A percentile compares a stretch with the other conserved stretches of the same genome.
Evolutionary conservation across 2,329 filamentous ascomycete species (phyloP).

Genomic region (Claviceps capensis): DNA sequence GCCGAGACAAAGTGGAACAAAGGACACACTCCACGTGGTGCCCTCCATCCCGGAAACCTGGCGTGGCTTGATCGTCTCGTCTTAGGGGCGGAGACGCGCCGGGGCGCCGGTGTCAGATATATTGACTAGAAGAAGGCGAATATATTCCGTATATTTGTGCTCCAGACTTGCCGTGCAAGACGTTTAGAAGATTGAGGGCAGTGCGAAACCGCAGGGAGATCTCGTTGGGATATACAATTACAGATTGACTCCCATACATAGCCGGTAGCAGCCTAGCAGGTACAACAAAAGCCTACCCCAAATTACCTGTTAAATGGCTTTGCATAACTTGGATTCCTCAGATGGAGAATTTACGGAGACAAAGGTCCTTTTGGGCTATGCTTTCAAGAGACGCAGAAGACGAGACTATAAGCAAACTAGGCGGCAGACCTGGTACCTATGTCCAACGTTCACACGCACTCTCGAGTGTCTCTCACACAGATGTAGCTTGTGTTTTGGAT

Average conservation of each 20-base stretch:
- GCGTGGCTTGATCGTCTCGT: not conserved
- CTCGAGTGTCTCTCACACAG: no score
- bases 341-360: slow-evolving; percentile 64
- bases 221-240: no score
- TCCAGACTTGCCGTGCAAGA: not conserved
- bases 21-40: not conserved
- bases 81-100: no score
- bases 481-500: no score
- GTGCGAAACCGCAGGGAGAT: no score
- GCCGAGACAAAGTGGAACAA: not conserved
- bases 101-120: no score
- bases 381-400: slow-evolving; percentile 62
- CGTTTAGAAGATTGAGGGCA: no score
- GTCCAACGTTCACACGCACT: no score
- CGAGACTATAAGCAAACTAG: slow-evolving; percentile 77
- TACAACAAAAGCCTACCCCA: no score
- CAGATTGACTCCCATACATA: no score
- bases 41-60: not conserved
- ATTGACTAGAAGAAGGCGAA: no score
- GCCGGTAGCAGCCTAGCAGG: no score
- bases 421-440: slow-evolving; percentile 52
- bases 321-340: slow-evolving; percentile 79
- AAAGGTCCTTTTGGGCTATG: slow-evolving; percentile 81
- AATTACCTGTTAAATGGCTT: slow-evolving; percentile 34
- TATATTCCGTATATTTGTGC: not conserved